Conservation (phyloP, 2,329 filamentous ascomycete genomes). For the Helotiales sp. region DNA sequence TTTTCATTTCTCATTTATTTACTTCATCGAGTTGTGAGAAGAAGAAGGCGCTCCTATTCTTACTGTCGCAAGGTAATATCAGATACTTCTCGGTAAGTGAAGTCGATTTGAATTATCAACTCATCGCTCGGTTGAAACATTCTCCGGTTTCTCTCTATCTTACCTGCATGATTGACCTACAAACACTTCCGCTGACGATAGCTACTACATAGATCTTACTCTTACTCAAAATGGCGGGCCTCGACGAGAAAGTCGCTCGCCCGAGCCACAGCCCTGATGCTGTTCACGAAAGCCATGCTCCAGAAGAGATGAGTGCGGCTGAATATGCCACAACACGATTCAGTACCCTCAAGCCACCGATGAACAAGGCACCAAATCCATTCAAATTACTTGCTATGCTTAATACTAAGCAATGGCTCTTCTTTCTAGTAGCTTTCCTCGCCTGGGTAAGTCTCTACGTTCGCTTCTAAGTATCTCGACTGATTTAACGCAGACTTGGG, state of each 20-base stretch:
- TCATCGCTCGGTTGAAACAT: neutral
- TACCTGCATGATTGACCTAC: neutral
- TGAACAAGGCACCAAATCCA: slow-evolving; percentile 70
- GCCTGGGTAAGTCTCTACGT: slow-evolving; percentile 58
- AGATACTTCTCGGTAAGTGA: neutral
- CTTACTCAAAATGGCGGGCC: slow-evolving; percentile 16
- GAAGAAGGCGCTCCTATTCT: neutral
- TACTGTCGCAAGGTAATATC: too few species aligned
- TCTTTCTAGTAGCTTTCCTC: slow-evolving; percentile 74
- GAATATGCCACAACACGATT: slow-evolving; percentile 58
- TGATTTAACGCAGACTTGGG: slow-evolving; percentile 57
- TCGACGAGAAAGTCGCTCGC: slow-evolving; percentile 16
- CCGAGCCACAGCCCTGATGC: slow-evolving; percentile 7
- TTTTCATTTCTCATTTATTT: neutral
- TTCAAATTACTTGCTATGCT: slow-evolving; percentile 70
- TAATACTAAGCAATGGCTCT: slow-evolving; percentile 70
- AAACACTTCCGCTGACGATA: neutral
- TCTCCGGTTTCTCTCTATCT: neutral
- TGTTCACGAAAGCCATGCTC: slow-evolving; percentile 32
- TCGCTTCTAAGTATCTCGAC: neutral
- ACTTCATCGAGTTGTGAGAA: neutral
- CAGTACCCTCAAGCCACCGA: slow-evolving; percentile 60
- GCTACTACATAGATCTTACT: neutral
- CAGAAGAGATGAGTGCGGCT: slow-evolving; percentile 30
- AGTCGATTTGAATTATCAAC: neutral